These are phyloP conservation scores for Penicillium sp. DNA, from an alignment of 2,329 filamentous ascomycete genomes.

Conservation along the genomic window DNA sequence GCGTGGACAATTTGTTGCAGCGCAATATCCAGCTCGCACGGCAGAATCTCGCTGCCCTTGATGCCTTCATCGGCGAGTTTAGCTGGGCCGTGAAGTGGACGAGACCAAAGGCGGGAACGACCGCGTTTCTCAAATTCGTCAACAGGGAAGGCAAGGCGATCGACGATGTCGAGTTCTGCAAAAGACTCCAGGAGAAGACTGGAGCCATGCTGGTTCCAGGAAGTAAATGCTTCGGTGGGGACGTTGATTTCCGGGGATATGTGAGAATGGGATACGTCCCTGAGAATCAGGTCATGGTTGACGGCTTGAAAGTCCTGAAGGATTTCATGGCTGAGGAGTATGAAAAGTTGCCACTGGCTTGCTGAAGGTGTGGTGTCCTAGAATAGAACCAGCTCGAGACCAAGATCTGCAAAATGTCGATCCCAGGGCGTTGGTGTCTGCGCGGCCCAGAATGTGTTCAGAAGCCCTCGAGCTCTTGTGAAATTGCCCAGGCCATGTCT, in stretches of 20 bases:
- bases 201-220: constrained; percentile 75
- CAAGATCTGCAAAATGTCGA: constrained; percentile 20
- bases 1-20: constrained; percentile 60
- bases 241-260: constrained; percentile 68
- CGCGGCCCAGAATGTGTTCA: constrained; percentile 26
- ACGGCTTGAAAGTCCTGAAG: constrained; percentile 60
- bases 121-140: constrained; percentile 71
- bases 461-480: constrained; percentile 23
- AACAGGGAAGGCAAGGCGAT: constrained; percentile 58
- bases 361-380: constrained; percentile 1
- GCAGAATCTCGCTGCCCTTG: constrained; percentile 63
- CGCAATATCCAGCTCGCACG: constrained; percentile 66
- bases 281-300: constrained; percentile 65
- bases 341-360: constrained; percentile 39
- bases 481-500: constrained; percentile 32
- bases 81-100: constrained; percentile 63
- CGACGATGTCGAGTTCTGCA: constrained; percentile 69
- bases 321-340: constrained; percentile 57
- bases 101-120: constrained; percentile 73
- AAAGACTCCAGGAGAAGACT: constrained; percentile 64
- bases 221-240: constrained; percentile 68
- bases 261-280: constrained; percentile 75
- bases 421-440: constrained; percentile 22
- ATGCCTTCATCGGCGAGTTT: constrained; percentile 63
- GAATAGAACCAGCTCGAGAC: constrained; percentile 29